Evolutionary conservation across 2,329 filamentous ascomycete species (phyloP), one percentile per base, ranked within the genome.

Genomic region (Lachnellula occidentalis): DNA sequence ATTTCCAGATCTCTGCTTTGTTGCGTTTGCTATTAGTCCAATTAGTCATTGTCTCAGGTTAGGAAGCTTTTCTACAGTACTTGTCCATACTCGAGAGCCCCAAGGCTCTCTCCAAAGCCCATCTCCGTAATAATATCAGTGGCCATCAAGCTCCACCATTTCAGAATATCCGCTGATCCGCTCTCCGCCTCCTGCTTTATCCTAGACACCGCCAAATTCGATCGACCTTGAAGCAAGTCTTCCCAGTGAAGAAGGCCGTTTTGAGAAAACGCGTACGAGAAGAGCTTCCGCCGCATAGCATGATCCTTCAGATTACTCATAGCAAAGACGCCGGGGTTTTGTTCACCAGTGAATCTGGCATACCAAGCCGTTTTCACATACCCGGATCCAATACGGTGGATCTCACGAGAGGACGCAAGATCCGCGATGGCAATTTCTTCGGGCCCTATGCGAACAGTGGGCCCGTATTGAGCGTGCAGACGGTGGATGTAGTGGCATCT

Each of bases 101-200:
- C 65, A 54, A 82, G 82, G 0, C 77, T 77, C n/a, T 81, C 73
- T 0, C 80, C 79, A 63, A 83, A 83, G 1, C 69, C 74, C 5
- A 83, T 64, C 49, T 81, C 72, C 0, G 74, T 77, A 48, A 82
- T 78, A 1, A 80, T 66, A 60, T 83, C 80, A 0, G 78, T 79
- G 0, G 78, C 67, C 71, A 81, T 74, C 50, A 79, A 80, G 5
- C 74, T 64, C 68, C 72, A 78, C 79, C 79, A 83, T 53, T 80
- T 80, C 54, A 73, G 71, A 0, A 82, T 65, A 56, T 83, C 78
- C 0, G 60, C 15, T 49, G 62, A 58, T 70, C 53, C 56, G 74
- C 71, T 31, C 8, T 31, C 27, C 9, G 27, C 27, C 47, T 82
- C 78, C n/a, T 73, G 65, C 0, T 56, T 64, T 21, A 82, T 80